phyloP scores from a whole-genome alignment of 345 rosid species.

The Populus nigra region DNA sequence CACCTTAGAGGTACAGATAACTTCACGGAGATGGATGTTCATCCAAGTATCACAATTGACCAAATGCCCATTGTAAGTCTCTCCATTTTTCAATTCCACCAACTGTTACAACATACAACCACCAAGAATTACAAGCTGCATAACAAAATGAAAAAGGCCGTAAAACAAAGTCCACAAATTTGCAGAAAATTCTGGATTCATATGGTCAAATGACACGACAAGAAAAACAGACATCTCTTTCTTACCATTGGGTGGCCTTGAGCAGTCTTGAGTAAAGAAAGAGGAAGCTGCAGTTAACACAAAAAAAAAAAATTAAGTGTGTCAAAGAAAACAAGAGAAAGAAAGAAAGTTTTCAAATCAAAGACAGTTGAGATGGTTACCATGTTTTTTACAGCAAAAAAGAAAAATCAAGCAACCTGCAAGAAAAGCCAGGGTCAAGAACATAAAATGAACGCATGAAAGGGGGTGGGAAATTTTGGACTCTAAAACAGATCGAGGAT shows the following conservation, averaged over 20 bases:
- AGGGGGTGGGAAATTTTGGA: neutral
- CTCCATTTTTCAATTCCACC: constrained; percentile 96
- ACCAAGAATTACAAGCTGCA: constrained; percentile 25
- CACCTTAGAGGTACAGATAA: constrained; percentile 96
- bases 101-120: constrained; percentile 46
- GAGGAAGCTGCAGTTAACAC: constrained; percentile 58
- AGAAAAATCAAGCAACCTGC: constrained; percentile 1
- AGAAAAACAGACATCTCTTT: neutral
- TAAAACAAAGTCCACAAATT: neutral
- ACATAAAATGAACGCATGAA: neutral
- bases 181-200: neutral
- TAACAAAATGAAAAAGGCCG: neutral
- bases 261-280: constrained; percentile 72
- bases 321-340: neutral
- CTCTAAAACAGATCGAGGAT: neutral
- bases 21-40: constrained; percentile 99
- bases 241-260: constrained; percentile 87
- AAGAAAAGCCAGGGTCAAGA: neutral
- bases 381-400: constrained; percentile 13
- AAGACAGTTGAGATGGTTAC: neutral
- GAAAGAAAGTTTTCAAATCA: neutral
- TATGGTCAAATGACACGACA: neutral
- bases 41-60: constrained; percentile 98
- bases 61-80: constrained; percentile 94
- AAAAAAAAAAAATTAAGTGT: neutral